phyloP scores from a whole-genome alignment of 2,329 filamentous ascomycete genomes.

The Trichoderma atrobrunneum region DNA sequence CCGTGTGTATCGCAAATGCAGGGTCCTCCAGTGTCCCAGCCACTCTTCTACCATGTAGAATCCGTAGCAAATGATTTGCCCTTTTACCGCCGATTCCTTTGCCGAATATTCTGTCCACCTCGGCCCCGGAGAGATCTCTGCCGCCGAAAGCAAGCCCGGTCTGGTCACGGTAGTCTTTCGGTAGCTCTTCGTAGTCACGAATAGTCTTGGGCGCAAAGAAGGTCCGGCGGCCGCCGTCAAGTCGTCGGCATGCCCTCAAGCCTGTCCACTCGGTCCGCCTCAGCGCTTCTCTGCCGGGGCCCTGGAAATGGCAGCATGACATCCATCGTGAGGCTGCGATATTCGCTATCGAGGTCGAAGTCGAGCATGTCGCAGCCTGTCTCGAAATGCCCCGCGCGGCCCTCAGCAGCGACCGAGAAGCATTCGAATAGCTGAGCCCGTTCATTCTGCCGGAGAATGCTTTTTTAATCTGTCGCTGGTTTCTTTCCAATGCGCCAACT shows the following conservation, averaged over 20 bases:
- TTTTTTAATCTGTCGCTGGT: neutral
- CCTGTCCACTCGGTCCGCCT: constrained; percentile 6
- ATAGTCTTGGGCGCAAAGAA: constrained; percentile 40
- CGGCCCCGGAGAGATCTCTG: constrained; percentile 46
- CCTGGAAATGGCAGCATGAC: constrained; percentile 11
- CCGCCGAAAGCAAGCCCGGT: constrained; percentile 52
- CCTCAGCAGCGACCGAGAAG: constrained; percentile 32
- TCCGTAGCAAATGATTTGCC: constrained; percentile 55
- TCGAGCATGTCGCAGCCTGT: neutral
- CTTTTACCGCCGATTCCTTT: constrained; percentile 39
- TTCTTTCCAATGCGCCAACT: constrained; percentile 11
- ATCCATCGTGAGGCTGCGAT: constrained; percentile 22
- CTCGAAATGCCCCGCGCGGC: constrained; percentile 26
- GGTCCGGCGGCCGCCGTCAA: constrained; percentile 29
- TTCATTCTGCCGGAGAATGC: constrained; percentile 27
- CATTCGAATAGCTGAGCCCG: constrained; percentile 29
- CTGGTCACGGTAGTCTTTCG: constrained; percentile 54
- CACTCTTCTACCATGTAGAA: constrained; percentile 62
- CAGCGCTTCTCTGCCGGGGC: neutral
- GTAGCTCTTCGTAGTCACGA: constrained; percentile 57
- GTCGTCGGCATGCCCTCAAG: constrained; percentile 15
- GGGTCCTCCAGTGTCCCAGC: constrained; percentile 63
- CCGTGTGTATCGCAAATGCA: constrained; percentile 47
- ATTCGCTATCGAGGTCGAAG: constrained; percentile 18
- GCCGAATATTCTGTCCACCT: constrained; percentile 52